phyloP scores from a whole-genome alignment of 2,329 filamentous ascomycete genomes.

The Fonsecaea nubica region DNA sequence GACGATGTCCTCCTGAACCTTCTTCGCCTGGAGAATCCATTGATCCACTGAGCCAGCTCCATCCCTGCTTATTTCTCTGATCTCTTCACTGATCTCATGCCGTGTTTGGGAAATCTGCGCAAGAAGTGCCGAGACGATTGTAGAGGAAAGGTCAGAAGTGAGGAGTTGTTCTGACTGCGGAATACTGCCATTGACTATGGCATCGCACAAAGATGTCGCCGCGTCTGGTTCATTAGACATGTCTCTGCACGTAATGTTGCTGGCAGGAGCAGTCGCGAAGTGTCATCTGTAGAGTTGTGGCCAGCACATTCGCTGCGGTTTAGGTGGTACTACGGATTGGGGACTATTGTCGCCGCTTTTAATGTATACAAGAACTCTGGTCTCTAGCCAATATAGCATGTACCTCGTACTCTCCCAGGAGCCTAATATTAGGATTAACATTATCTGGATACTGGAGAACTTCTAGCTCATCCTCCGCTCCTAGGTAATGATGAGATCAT shows the following conservation, averaged over 20 bases:
- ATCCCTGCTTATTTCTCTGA: conserved; percentile 76
- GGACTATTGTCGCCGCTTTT: no score
- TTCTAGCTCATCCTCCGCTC: no score
- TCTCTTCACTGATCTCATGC: conserved; percentile 65
- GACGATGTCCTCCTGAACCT: conserved; percentile 83
- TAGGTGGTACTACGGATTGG: no score
- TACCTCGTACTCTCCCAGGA: no score
- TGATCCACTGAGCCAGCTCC: conserved; percentile 79
- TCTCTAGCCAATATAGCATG: no score
- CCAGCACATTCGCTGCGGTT: not conserved
- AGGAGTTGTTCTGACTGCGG: conserved; percentile 63
- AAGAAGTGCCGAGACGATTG: conserved; percentile 58
- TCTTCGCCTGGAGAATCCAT: conserved; percentile 85
- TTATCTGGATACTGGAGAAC: no score
- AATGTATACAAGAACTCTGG: no score
- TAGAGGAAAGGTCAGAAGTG: conserved; percentile 58
- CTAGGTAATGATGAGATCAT: no score
- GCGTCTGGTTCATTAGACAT: conserved; percentile 27
- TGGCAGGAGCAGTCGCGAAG: not conserved
- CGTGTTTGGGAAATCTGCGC: conserved; percentile 58
- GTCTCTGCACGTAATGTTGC: conserved; percentile 5
- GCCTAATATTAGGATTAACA: no score
- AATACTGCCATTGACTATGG: conserved; percentile 56
- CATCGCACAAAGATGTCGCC: conserved; percentile 25
- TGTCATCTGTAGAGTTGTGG: not conserved